Percentiles rank a stretch among this genome's conserved stretches.
phyloP scores from a whole-genome alignment of 768 basidiomycete genomes.

The Pulveroboletus sp. region DNA sequence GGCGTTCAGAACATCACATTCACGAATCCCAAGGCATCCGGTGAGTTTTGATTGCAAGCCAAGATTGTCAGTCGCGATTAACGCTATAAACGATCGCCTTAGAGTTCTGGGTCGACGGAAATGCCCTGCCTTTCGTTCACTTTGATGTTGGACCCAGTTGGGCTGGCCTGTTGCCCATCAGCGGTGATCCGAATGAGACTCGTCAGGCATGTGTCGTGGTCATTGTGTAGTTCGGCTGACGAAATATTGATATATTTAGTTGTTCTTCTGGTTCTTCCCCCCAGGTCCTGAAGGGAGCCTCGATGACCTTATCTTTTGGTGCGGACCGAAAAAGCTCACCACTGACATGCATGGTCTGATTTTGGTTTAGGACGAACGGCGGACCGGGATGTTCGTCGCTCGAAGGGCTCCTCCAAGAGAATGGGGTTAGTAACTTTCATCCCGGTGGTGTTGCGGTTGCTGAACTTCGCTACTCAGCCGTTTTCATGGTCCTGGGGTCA shows the following conservation, averaged over 20 bases:
- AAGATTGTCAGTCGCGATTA: not conserved
- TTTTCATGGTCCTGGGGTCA: conserved; percentile 64
- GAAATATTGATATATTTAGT: conserved; percentile 33
- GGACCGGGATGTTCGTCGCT: conserved; percentile 78
- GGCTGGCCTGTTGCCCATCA: conserved; percentile 74
- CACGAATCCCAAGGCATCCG: conserved; percentile 59
- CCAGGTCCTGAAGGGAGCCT: conserved; percentile 68
- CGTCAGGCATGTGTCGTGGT: conserved; percentile 46
- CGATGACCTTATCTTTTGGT: conserved; percentile 79
- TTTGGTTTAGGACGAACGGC: conserved; percentile 63
- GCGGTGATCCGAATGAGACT: conserved; percentile 55
- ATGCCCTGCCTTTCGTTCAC: conserved; percentile 60
- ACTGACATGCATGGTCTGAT: not conserved
- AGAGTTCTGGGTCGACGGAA: conserved; percentile 75
- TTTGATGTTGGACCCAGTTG: conserved; percentile 77
- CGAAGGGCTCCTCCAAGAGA: conserved; percentile 70
- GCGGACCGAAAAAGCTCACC: not conserved
- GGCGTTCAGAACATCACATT: conserved; percentile 67
- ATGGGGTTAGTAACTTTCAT: conserved; percentile 49
- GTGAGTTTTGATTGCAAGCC: conserved; percentile 31
- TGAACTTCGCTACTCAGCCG: conserved; percentile 41
- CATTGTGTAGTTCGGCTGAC: not conserved
- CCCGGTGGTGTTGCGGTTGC: conserved; percentile 16
- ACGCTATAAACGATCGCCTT: not conserved
- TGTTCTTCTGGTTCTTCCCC: conserved; percentile 86